Conservation (phyloP, 164 flowering plant species). For the Dillenia turbinata region DNA sequence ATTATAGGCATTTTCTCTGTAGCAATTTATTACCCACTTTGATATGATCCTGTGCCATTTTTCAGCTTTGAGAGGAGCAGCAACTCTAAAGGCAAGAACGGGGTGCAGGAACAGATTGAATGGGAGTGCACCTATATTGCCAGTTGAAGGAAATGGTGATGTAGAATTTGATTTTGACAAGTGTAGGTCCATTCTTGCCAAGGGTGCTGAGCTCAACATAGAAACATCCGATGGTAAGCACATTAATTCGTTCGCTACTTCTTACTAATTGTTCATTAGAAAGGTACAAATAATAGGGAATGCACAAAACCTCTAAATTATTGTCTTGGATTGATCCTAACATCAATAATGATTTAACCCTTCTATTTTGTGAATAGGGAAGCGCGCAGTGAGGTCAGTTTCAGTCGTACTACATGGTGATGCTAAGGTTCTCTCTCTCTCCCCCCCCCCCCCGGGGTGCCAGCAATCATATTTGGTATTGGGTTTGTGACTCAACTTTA, state of each 20-base stretch:
- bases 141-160: conserved; percentile 50
- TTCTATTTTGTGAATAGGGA: conserved; percentile 39
- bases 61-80: conserved; percentile 83
- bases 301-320: no score
- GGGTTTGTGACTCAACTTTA: no score
- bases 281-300: no score
- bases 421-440: conserved; percentile 45
- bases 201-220: conserved; percentile 51
- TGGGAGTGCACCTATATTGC: conserved; percentile 46
- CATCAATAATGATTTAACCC: no score
- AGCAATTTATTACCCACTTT: no score
- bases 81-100: conserved; percentile 64
- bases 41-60: not conserved
- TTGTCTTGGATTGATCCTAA: no score
- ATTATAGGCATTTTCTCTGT: no score
- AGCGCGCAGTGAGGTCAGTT: conserved; percentile 46
- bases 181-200: conserved; percentile 45
- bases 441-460: no score
- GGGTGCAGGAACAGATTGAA: conserved; percentile 46
- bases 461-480: no score
- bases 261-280: no score
- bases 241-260: no score
- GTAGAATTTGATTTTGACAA: conserved; percentile 50
- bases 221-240: conserved; percentile 60
- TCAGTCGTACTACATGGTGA: conserved; percentile 47